These are phyloP conservation scores for Tylopilus sp. DNA, from an alignment of 1,284 basidiomycete genomes.

Conservation along the genomic window DNA sequence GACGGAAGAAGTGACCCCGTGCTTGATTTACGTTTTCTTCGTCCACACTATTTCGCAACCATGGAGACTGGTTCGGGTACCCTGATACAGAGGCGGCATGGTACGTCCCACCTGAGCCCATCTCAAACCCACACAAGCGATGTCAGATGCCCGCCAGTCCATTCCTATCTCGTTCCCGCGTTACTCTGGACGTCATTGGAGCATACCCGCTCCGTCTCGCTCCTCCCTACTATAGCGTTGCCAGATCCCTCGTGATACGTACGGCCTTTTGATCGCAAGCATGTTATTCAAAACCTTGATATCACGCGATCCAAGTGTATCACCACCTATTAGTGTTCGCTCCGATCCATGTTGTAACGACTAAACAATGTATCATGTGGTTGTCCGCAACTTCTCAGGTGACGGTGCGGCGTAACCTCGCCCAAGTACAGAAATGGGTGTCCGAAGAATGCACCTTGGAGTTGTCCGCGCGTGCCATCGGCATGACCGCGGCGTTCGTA, in stretches of 20 bases:
- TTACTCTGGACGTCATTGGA: background rate
- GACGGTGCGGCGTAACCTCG: conserved; percentile 2
- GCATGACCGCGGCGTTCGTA: conserved; percentile 17
- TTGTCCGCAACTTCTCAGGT: background rate
- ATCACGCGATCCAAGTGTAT: conserved; percentile 7
- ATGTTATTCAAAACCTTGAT: background rate
- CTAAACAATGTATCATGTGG: conserved; percentile 8
- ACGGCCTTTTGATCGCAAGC: conserved; percentile 6
- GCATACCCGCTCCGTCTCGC: background rate
- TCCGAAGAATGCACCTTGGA: conserved; percentile 13
- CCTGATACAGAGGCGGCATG: background rate
- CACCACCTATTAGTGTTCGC: conserved; percentile 13
- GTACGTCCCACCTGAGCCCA: background rate
- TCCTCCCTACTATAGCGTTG: background rate
- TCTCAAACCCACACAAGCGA: background rate
- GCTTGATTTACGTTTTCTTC: background rate
- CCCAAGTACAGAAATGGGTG: conserved; percentile 1
- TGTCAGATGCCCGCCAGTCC: background rate
- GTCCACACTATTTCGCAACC: background rate
- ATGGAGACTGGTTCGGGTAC: background rate
- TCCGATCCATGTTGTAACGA: conserved; percentile 2
- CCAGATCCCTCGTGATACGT: background rate
- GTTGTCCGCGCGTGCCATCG: background rate
- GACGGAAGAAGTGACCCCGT: conserved; percentile 38
- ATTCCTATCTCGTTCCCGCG: background rate